Conservation (phyloP, 2,329 filamentous ascomycete species). For the Simplicillium aogashimaense region DNA sequence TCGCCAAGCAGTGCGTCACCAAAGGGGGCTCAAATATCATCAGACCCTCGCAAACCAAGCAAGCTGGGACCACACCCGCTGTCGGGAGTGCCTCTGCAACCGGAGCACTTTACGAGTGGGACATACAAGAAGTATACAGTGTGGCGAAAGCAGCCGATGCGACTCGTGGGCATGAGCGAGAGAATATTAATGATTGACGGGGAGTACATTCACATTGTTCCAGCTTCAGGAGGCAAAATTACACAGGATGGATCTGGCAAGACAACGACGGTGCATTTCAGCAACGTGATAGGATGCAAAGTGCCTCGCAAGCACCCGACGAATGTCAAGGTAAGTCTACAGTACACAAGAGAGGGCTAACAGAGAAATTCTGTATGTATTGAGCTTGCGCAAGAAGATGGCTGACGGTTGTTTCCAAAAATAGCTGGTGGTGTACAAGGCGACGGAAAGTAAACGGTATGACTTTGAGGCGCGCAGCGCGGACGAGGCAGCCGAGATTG, state of each 20-base stretch:
- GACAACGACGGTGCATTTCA: slow-evolving; percentile 74
- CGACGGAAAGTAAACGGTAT: slow-evolving; percentile 69
- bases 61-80: slow-evolving; percentile 54
- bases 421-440: slow-evolving; percentile 62
- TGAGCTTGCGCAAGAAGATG: background rate
- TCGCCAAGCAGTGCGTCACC: slow-evolving; percentile 63
- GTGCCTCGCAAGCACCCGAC: slow-evolving; percentile 70
- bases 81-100: slow-evolving; percentile 50
- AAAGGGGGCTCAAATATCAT: slow-evolving; percentile 36
- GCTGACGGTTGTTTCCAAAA: background rate
- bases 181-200: slow-evolving; percentile 71
- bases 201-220: slow-evolving; percentile 81
- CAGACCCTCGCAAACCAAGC: slow-evolving; percentile 30
- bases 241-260: slow-evolving; percentile 55
- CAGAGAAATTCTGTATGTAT: background rate
- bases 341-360: background rate
- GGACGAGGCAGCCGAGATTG: slow-evolving; percentile 69
- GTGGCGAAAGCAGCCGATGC: slow-evolving; percentile 74
- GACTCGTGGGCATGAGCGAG: slow-evolving; percentile 66
- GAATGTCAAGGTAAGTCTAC: slow-evolving; percentile 58
- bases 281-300: slow-evolving; percentile 73
- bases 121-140: slow-evolving; percentile 71
- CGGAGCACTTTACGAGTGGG: slow-evolving; percentile 45
- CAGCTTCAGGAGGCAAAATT: slow-evolving; percentile 55
- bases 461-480: slow-evolving; percentile 71